Base-by-base conservation (phyloP, 78 protist genomes). In the Dictyostelium firmibasis region DNA sequence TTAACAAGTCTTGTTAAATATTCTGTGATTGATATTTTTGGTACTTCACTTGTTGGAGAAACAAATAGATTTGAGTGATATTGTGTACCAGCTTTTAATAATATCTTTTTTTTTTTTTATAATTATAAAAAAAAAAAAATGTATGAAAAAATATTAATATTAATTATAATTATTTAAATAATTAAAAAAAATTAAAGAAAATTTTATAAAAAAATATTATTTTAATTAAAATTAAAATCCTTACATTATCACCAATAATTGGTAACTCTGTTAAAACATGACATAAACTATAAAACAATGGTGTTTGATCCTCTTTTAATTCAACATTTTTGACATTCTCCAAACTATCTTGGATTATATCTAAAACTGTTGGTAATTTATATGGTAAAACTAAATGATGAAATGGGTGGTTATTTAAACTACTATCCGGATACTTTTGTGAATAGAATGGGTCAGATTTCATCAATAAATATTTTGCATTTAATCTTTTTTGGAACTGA, bases 41-140 rank as follows among this genome's bases (percentile, higher is more conserved):
- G 96, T 9, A 89, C 75, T n/a, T 89, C 94, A 16, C 88, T 77
- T 69, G 79, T 89, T 81, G 94, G 87, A 47, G 94, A 89, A 31
- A 89, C 87, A 81, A 89, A 89, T 81, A 89, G 38, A 81, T 67
- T 89, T 41, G 87, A 44, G 57, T 89, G 86, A 57, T 35, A 82
- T 82, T 82, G 86, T 33, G 87, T 44, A 16, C 84, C 77, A 8
- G 38, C 74, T 81, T 78, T 35, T 27, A 13, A 14, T 77, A 77
- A 13, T 41, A 77, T 43, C 83, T 77, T 7, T 64, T 57, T 5
- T 7, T 64, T 57, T 5, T 14, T 57, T 57, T 38, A 75, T 1
- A 50, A 78, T 8, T 6, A n/a, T 2, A 20, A 57, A 57, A 57
- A 57, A 50, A 16, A 38, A 41, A 86, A 50, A n/a, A 76, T 18